Evolutionary conservation across 2,329 filamentous ascomycete genomes (phyloP).

Genomic region (Cladosporium halotolerans): DNA sequence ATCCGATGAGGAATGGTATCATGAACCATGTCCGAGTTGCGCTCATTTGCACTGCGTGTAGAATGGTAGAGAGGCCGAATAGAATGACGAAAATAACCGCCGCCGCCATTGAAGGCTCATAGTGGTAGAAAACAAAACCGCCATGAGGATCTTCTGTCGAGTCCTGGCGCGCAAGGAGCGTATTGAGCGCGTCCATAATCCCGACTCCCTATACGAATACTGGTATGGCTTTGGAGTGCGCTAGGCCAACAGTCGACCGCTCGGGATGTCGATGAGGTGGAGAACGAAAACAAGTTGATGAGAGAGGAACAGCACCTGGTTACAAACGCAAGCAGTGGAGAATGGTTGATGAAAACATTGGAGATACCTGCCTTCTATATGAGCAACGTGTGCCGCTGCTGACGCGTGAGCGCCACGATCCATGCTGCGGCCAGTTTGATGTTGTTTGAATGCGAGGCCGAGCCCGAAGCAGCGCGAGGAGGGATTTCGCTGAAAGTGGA

Average conservation of each 20-base stretch:
- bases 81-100: slow-evolving; percentile 28
- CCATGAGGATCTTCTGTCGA: slow-evolving; percentile 5
- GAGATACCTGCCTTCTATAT: too few relatives aligned
- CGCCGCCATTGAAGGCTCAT: slow-evolving; percentile 22
- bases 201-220: too few relatives aligned
- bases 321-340: too few relatives aligned
- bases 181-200: slow-evolving; percentile 1
- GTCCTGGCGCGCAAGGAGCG: slow-evolving; percentile 6
- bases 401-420: too few relatives aligned
- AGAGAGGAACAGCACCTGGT: too few relatives aligned
- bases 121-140: slow-evolving; percentile 22
- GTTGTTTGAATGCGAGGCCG: background rate
- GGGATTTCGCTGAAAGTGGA: background rate
- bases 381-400: too few relatives aligned
- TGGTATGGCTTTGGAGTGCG: too few relatives aligned
- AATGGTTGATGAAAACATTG: too few relatives aligned
- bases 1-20: slow-evolving; percentile 48
- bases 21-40: slow-evolving; percentile 45
- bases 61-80: slow-evolving; percentile 24
- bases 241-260: too few relatives aligned
- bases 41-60: slow-evolving; percentile 36
- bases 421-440: too few relatives aligned
- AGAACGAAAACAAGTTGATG: too few relatives aligned
- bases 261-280: too few relatives aligned
- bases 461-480: slow-evolving; percentile 1